These are phyloP conservation scores for Phytophthora palmivora DNA, from an alignment of 352 stramenopile genomes.

Conservation along the genomic window DNA sequence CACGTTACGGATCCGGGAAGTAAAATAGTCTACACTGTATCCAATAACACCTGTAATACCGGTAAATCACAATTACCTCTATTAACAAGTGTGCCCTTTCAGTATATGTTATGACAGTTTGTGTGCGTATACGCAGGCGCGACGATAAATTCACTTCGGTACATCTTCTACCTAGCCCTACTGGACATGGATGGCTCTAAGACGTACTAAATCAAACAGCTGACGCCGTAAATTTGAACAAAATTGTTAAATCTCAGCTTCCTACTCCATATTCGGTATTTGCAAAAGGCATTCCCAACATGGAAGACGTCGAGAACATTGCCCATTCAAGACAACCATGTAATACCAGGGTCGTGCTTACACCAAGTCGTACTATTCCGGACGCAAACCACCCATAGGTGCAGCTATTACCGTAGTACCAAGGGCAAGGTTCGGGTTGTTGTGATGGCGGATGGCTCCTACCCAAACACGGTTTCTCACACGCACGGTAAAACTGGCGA, in stretches of 20 bases:
- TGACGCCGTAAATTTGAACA: too few species aligned
- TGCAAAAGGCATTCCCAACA: constrained; percentile 9
- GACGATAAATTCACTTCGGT: too few species aligned
- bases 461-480: constrained; percentile 2
- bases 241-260: background rate
- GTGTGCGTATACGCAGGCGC: too few species aligned
- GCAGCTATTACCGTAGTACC: constrained; percentile 12
- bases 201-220: too few species aligned
- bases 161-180: too few species aligned
- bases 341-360: constrained; percentile 4
- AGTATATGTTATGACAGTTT: constrained; percentile 1
- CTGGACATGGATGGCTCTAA: too few species aligned
- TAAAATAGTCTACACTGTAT: background rate
- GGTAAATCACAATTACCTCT: background rate
- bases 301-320: constrained; percentile 12
- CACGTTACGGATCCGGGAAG: background rate
- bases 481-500: background rate
- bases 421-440: constrained; percentile 12
- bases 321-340: too few species aligned
- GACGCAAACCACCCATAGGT: constrained; percentile 8
- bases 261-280: background rate
- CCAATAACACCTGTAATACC: background rate
- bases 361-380: constrained; percentile 12
- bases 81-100: too few species aligned
- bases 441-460: constrained; percentile 11